Evolutionary conservation across 768 basidiomycete genomes (phyloP).

Genomic region (Leccinum broughii): DNA sequence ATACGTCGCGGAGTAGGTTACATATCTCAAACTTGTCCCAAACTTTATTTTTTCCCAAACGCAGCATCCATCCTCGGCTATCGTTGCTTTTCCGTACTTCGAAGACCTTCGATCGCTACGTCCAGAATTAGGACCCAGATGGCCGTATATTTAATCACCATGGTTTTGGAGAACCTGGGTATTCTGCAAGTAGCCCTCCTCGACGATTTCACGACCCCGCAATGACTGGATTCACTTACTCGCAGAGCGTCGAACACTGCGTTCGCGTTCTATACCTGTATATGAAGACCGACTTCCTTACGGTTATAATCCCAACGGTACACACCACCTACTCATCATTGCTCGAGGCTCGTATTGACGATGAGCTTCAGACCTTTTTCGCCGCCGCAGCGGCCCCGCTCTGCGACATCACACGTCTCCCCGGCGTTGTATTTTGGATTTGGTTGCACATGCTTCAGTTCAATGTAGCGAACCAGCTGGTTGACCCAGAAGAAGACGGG

Average conservation of each 20-base stretch:
- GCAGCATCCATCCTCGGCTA: constrained; percentile 9
- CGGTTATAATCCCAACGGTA: constrained; percentile 31
- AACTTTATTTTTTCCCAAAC: constrained; percentile 4
- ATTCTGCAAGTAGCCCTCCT: constrained; percentile 1
- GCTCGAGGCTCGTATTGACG: background rate
- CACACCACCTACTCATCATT: background rate
- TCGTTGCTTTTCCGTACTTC: background rate
- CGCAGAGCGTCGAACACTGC: constrained; percentile 12
- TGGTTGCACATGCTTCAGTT: constrained; percentile 49
- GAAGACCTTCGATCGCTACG: constrained; percentile 9
- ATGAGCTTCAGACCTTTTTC: constrained; percentile 34
- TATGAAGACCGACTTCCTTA: constrained; percentile 27
- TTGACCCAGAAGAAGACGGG: constrained; percentile 42
- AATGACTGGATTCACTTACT: constrained; percentile 20
- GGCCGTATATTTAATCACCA: constrained; percentile 22
- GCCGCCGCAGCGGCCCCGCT: constrained; percentile 36
- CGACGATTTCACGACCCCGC: constrained; percentile 21
- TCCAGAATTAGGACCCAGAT: constrained; percentile 6
- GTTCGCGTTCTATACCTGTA: constrained; percentile 25
- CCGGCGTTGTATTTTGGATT: constrained; percentile 42
- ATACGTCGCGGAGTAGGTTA: constrained; percentile 5
- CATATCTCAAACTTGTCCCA: background rate
- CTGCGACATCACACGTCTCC: constrained; percentile 17
- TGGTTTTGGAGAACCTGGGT: background rate
- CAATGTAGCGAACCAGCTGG: constrained; percentile 44